Evolutionary conservation across 1,284 basidiomycete genomes (phyloP).

Genomic region (Tilletia setariae): DNA sequence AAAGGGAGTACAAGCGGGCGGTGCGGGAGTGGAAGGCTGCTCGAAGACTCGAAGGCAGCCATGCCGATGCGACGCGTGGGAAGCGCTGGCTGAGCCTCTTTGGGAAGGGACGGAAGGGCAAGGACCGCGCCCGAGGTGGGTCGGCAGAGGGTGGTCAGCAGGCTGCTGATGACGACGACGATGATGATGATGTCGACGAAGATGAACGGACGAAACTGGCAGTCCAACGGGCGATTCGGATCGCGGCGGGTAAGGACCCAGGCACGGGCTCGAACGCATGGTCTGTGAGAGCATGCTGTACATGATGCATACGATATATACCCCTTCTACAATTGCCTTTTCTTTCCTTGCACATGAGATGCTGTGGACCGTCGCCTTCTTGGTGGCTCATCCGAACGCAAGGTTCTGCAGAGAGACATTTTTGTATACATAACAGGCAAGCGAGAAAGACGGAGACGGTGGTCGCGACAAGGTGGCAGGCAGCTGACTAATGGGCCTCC

Average conservation of each 20-base stretch:
- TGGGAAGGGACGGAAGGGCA: neutral
- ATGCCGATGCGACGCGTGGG: neutral
- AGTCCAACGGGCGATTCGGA: conserved; percentile 10
- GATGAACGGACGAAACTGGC: neutral
- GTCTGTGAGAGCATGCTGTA: neutral
- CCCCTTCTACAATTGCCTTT: too few relatives aligned
- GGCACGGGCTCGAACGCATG: neutral
- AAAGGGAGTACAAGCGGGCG: conserved; percentile 9
- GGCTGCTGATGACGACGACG: neutral
- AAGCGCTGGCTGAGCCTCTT: neutral
- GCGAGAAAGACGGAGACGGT: too few relatives aligned
- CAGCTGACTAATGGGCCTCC: too few relatives aligned
- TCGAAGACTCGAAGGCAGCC: neutral
- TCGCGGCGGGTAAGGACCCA: conserved; percentile 8
- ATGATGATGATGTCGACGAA: neutral
- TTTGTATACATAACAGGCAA: too few relatives aligned
- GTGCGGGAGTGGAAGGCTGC: conserved; percentile 11
- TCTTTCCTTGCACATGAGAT: too few relatives aligned
- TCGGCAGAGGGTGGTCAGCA: neutral
- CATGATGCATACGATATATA: too few relatives aligned
- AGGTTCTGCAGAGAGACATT: too few relatives aligned
- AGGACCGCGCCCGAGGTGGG: neutral
- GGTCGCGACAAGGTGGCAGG: too few relatives aligned
- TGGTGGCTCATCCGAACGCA: too few relatives aligned
- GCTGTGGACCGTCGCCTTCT: too few relatives aligned